Conservation (phyloP, 2,329 filamentous ascomycete genomes). For the Beauveria rudraprayagi region DNA sequence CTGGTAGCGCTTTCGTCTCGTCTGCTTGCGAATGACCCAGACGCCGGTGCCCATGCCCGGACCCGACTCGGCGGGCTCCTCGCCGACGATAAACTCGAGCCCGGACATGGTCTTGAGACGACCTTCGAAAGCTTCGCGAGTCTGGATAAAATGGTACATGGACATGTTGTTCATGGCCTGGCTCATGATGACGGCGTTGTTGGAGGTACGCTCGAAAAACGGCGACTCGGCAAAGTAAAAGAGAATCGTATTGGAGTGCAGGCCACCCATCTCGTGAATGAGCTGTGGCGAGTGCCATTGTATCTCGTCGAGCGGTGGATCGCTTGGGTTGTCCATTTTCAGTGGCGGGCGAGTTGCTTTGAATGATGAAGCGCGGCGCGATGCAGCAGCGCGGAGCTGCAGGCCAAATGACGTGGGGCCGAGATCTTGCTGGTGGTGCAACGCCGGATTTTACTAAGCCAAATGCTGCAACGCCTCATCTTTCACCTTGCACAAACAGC, state of each 20-base stretch:
- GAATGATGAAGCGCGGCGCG: neutral
- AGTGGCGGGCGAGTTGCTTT: neutral
- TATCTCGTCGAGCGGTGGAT: conserved; percentile 56
- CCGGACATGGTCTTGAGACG: conserved; percentile 57
- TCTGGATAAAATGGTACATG: conserved; percentile 50
- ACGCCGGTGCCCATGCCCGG: conserved; percentile 59
- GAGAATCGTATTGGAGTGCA: conserved; percentile 58
- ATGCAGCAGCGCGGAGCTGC: neutral
- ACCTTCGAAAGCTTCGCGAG: conserved; percentile 55
- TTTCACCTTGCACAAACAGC: neutral
- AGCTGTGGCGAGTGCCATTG: conserved; percentile 52
- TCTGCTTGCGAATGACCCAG: conserved; percentile 64
- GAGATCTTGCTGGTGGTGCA: neutral
- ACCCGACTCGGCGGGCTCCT: conserved; percentile 55
- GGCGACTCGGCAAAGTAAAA: conserved; percentile 62
- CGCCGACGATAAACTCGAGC: conserved; percentile 58
- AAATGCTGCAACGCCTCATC: neutral
- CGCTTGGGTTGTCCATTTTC: conserved; percentile 38
- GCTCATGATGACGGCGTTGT: conserved; percentile 55
- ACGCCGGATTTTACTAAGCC: too few species aligned
- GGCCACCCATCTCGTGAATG: conserved; percentile 44
- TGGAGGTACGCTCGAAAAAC: conserved; percentile 60
- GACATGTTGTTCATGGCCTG: conserved; percentile 55
- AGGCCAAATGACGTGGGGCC: neutral
- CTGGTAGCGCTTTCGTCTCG: conserved; percentile 46